These are phyloP conservation scores for Aurantiochytrium sp. DNA, from an alignment of 108 stramenopile genomes.

Conservation along the genomic window DNA sequence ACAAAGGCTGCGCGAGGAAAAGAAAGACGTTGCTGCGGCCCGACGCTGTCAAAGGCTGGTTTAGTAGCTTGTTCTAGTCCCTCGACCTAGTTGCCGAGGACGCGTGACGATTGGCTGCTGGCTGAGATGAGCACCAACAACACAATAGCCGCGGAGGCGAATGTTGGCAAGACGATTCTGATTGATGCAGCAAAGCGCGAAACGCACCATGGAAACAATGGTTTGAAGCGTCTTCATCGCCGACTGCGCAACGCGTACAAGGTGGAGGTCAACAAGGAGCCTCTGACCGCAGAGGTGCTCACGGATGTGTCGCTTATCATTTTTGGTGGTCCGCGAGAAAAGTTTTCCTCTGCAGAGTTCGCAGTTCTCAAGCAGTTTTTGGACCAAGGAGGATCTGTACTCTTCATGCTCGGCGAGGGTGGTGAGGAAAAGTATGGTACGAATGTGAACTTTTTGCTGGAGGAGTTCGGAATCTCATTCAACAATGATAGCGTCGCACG, in stretches of 20 bases:
- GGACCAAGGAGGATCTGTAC: constrained; percentile 54
- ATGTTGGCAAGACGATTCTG: constrained; percentile 8
- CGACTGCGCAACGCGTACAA: constrained; percentile 49
- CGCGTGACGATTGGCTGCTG: too few species aligned
- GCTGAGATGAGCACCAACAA: not conserved
- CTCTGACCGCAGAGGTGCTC: constrained; percentile 33
- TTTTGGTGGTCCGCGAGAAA: constrained; percentile 45
- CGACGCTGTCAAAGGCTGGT: too few species aligned
- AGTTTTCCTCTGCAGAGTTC: constrained; percentile 48
- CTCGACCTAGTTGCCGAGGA: too few species aligned
- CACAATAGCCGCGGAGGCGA: not conserved
- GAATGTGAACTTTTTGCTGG: constrained; percentile 65
- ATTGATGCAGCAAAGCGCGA: constrained; percentile 61
- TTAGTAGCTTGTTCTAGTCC: too few species aligned
- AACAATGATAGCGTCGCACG: constrained; percentile 52
- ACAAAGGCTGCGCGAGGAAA: too few species aligned
- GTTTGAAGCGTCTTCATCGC: constrained; percentile 56
- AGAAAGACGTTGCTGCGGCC: too few species aligned
- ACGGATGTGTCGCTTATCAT: constrained; percentile 37
- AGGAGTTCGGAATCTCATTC: constrained; percentile 56
- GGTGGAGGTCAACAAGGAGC: constrained; percentile 46
- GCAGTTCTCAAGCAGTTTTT: constrained; percentile 42
- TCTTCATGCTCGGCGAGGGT: constrained; percentile 56
- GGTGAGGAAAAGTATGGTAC: constrained; percentile 46
- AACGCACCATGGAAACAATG: constrained; percentile 49